These are phyloP conservation scores for Parathielavia hyrcaniae DNA, from an alignment of 495 filamentous ascomycete genomes.

Conservation along the genomic window DNA sequence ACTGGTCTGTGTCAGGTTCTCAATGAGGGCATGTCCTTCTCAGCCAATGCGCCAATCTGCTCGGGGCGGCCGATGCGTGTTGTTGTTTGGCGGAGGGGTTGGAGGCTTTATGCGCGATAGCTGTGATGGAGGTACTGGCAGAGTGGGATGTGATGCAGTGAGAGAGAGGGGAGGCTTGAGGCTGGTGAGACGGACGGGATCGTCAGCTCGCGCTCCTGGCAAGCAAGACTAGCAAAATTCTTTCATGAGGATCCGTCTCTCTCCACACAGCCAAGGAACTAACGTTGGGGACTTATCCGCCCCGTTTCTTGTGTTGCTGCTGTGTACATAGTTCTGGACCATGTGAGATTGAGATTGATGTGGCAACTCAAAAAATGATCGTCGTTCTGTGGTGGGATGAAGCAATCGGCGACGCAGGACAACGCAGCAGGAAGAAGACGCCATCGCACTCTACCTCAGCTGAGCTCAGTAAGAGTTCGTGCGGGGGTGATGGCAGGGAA, in stretches of 20 bases:
- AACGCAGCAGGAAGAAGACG: conserved; percentile 18
- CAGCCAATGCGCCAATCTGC: conserved; percentile 1
- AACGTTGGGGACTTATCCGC: not conserved
- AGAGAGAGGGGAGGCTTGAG: no score
- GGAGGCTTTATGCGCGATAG: not conserved
- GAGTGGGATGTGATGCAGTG: not conserved
- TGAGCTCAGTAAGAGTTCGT: not conserved
- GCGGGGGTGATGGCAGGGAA: not conserved
- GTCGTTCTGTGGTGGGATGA: not conserved
- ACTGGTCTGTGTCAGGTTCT: not conserved
- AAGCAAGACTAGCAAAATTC: no score
- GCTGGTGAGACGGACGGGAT: not conserved
- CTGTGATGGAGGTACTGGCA: not conserved
- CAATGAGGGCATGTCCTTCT: not conserved
- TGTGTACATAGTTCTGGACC: not conserved
- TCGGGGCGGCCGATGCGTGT: not conserved
- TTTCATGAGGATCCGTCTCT: no score
- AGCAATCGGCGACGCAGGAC: conserved; percentile 18
- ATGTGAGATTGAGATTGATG: conserved; percentile 9
- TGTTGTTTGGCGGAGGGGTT: not conserved
- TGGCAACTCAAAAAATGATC: no score
- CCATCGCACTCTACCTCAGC: no score
- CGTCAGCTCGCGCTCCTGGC: not conserved
- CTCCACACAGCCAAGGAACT: no score
- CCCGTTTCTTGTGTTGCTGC: no score